These are phyloP conservation scores for Kodamaea arcana DNA, from an alignment of 1,139 yeast species.

Conservation along the genomic window DNA sequence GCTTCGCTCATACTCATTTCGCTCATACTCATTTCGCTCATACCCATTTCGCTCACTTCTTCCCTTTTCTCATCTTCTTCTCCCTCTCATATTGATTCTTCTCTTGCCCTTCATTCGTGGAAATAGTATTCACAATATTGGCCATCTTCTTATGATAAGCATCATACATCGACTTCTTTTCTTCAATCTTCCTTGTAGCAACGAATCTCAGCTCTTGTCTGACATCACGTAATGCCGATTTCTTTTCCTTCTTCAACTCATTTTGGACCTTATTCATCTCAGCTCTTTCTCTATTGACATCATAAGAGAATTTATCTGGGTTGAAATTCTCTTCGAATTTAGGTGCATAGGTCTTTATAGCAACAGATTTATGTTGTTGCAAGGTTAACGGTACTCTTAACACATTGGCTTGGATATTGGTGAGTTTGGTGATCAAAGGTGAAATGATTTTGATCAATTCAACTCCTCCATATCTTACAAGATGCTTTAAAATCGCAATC, in stretches of 20 bases:
- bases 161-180: slow-evolving; percentile 68
- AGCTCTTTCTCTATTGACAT: slow-evolving; percentile 73
- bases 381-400: slow-evolving; percentile 72
- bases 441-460: background rate
- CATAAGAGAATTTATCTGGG: slow-evolving; percentile 91
- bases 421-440: slow-evolving; percentile 45
- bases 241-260: slow-evolving; percentile 87
- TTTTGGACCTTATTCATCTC: slow-evolving; percentile 80
- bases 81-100: slow-evolving; percentile 89
- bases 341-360: slow-evolving; percentile 84
- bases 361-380: slow-evolving; percentile 82
- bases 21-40: too few species aligned
- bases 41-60: slow-evolving; percentile 2
- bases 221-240: slow-evolving; percentile 81
- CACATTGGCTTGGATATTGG: slow-evolving; percentile 39
- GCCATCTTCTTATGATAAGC: slow-evolving; percentile 91
- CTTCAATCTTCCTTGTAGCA: slow-evolving; percentile 79
- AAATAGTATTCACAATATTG: slow-evolving; percentile 75
- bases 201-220: slow-evolving; percentile 85
- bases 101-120: slow-evolving; percentile 91
- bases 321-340: slow-evolving; percentile 94
- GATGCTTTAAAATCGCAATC: slow-evolving; percentile 31
- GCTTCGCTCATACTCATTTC: too few species aligned
- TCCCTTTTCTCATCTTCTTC: slow-evolving; percentile 55
- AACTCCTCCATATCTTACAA: slow-evolving; percentile 28